A percentile compares a stretch with the other conserved stretches of the same genome.
These are phyloP conservation scores for Ustilago vetiveriae DNA, from an alignment of 1,284 basidiomycete species.

Conservation along the genomic window DNA sequence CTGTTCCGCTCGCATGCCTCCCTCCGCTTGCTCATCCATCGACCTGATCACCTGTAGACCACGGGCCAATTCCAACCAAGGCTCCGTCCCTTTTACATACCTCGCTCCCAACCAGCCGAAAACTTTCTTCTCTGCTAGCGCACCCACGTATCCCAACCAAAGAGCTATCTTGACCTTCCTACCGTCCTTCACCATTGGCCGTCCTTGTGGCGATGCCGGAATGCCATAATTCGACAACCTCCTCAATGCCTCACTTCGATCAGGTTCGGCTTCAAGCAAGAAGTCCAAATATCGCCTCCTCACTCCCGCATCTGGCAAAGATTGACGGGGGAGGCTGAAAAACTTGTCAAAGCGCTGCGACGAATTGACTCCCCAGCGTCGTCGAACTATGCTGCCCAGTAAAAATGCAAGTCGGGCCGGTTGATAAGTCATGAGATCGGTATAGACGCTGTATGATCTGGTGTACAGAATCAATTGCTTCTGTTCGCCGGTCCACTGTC, in stretches of 20 bases:
- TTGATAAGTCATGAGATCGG: constrained; percentile 71
- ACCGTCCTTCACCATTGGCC: neutral
- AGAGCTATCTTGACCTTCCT: constrained; percentile 15
- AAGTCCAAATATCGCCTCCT: constrained; percentile 12
- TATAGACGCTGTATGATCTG: constrained; percentile 73
- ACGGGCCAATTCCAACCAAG: constrained; percentile 41
- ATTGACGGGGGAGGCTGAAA: constrained; percentile 19
- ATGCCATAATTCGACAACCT: neutral
- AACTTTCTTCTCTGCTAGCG: constrained; percentile 24
- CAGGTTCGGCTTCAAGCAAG: constrained; percentile 21
- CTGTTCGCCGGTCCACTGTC: neutral
- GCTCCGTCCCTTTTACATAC: constrained; percentile 47
- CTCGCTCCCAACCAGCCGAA: constrained; percentile 38
- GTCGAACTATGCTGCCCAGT: constrained; percentile 57
- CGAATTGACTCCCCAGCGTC: constrained; percentile 67
- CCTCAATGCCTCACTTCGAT: neutral
- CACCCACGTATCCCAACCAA: constrained; percentile 9
- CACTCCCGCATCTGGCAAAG: neutral
- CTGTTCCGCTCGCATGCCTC: no score
- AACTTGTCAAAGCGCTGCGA: constrained; percentile 69
- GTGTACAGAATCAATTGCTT: constrained; percentile 67
- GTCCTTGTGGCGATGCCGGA: neutral
- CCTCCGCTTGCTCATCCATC: no score
- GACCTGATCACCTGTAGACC: constrained; percentile 20
- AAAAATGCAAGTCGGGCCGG: constrained; percentile 69